A percentile compares a stretch with the other conserved stretches of the same genome.
phyloP scores from a whole-genome alignment of 257 asterid genomes.

The Nicotiana benthamiana region DNA sequence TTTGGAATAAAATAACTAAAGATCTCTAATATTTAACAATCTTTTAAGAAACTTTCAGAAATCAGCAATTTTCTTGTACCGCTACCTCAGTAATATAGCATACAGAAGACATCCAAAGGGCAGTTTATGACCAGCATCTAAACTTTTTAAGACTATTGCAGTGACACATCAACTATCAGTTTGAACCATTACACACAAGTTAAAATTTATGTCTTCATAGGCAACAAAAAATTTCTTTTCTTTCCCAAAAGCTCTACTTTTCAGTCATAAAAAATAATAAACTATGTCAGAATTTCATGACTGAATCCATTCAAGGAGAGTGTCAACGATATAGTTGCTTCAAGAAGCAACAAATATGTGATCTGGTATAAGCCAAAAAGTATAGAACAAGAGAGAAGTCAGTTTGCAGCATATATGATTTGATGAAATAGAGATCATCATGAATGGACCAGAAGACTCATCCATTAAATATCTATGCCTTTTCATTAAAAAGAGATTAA shows the following conservation, averaged over 20 bases:
- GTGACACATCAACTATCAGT: not conserved
- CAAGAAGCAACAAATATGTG: not conserved
- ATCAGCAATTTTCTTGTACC: conserved; percentile 5
- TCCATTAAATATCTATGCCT: not conserved
- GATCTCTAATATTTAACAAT: not conserved
- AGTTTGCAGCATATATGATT: not conserved
- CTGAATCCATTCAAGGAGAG: not conserved
- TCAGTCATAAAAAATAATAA: not conserved
- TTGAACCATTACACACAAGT: not conserved
- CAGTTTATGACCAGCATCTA: not conserved
- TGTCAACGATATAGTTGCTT: not conserved
- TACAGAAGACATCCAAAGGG: not conserved
- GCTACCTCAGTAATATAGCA: not conserved
- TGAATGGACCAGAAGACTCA: not conserved
- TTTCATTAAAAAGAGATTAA: not conserved
- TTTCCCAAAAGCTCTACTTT: not conserved
- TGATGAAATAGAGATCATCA: not conserved
- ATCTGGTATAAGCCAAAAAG: not conserved
- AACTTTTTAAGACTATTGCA: not conserved
- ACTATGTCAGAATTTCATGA: not conserved
- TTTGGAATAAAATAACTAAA: not conserved
- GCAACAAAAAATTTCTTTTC: not conserved
- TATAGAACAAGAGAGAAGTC: not conserved
- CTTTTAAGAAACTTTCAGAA: not conserved
- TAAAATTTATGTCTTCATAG: not conserved